These are phyloP conservation scores for Umbelopsis isabellina DNA, from an alignment of 192 early-diverging fungal genomes.

Conservation along the genomic window DNA sequence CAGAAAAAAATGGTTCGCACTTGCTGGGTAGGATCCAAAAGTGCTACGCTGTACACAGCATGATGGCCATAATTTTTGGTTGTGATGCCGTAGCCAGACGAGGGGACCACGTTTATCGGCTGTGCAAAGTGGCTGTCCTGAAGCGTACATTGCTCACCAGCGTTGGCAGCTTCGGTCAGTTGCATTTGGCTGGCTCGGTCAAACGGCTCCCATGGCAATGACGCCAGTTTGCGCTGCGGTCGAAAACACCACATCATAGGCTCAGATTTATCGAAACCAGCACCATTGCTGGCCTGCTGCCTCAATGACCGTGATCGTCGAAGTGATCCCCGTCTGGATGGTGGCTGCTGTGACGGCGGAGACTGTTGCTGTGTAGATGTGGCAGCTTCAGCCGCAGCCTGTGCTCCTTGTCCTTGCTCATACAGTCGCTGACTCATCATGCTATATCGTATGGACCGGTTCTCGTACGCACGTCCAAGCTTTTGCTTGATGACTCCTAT, in stretches of 20 bases:
- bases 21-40: neutral
- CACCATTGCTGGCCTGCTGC: neutral
- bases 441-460: neutral
- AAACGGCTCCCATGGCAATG: neutral
- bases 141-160: neutral
- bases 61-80: neutral
- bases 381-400: too few species aligned
- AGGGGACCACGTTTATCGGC: neutral
- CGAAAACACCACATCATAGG: constrained; percentile 13
- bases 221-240: neutral
- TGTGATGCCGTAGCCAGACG: neutral
- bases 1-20: neutral
- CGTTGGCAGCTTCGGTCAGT: neutral
- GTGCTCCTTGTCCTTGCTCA: neutral
- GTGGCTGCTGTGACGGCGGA: neutral
- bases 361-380: too few species aligned
- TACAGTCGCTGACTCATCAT: constrained; percentile 11
- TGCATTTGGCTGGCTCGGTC: neutral
- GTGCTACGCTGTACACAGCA: neutral
- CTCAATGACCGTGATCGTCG: neutral
- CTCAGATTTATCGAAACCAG: neutral
- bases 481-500: neutral
- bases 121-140: constrained; percentile 16
- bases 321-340: neutral
- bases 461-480: neutral